Base-by-base conservation (phyloP, 1,284 basidiomycete genomes). In the Microbotryum saponariae region DNA sequence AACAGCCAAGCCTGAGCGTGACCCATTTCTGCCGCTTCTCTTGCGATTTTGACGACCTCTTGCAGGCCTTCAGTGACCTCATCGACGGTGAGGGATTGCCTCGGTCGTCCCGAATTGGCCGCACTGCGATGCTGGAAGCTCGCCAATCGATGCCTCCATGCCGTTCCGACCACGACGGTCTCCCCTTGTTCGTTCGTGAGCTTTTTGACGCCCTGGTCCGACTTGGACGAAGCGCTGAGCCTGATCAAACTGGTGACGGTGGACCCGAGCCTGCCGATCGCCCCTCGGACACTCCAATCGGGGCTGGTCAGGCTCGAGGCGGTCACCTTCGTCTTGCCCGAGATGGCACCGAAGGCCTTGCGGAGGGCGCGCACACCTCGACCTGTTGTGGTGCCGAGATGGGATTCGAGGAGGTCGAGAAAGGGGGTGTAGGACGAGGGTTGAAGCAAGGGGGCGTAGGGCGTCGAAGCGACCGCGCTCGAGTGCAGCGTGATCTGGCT, bases 21-120 rank as follows among this genome's bases (percentile, higher is more conserved):
- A 4, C 91, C 91, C 50, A 87, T 76, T 60, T 87, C 85, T 10
- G 85, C 83, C 0, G 91, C 88, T 73, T 88, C 84, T 56, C 31
- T 87, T 82, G 63, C 54, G 3, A 64, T 21, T 45, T 44, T 21
- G 1, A 63, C 23, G 5, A 69, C 67, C 44, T 69, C 65, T 6
- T 33, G 21, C 59, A 66, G 58, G n/a, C 49, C 67, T 18, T 59
- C 54, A n/a, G 9, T 31, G 18, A 60, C 55, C 45, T 69, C 64
- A 0, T 63, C 54, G 16, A 53, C 49, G 12, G 51, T 50, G 8
- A 69, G 51, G 25, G n/a, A 33, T 14, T 33, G n/a, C 37, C 51
- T 33, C n/a, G 51, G 25, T 29, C 27, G 51, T 16, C n/a, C 51
- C 51, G 20, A 53, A 29, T 42, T 42, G 37, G 37, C 16, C 16